These are phyloP conservation scores for Alternaria metachromatica DNA, from an alignment of 2,329 filamentous ascomycete genomes.

Conservation along the genomic window DNA sequence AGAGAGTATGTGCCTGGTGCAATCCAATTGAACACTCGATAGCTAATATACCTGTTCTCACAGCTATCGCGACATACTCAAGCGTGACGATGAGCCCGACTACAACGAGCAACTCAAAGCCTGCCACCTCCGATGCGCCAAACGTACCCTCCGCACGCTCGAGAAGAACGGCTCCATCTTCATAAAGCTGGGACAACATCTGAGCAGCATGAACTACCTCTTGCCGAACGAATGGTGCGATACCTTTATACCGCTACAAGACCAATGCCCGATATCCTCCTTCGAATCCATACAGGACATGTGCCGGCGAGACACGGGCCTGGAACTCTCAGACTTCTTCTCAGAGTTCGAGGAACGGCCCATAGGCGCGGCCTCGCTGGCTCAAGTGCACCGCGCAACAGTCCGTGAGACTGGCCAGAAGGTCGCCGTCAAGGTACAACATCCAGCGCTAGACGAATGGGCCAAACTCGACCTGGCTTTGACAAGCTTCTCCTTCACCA, in stretches of 20 bases:
- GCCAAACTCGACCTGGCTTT: slow-evolving; percentile 84
- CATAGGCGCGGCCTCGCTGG: slow-evolving; percentile 90
- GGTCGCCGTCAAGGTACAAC: slow-evolving; percentile 96
- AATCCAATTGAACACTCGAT: not conserved
- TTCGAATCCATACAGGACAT: slow-evolving; percentile 85
- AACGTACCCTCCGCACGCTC: slow-evolving; percentile 82
- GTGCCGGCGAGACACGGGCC: slow-evolving; percentile 83
- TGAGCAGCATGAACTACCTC: slow-evolving; percentile 96
- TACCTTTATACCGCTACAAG: slow-evolving; percentile 94
- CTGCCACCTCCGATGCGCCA: slow-evolving; percentile 92
- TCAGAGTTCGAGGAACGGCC: slow-evolving; percentile 80
- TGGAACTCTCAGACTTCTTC: slow-evolving; percentile 81
- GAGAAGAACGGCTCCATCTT: slow-evolving; percentile 99
- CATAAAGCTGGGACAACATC: slow-evolving; percentile 94
- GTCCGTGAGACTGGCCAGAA: slow-evolving; percentile 81
- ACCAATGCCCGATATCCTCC: slow-evolving; percentile 92
- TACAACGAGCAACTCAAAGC: slow-evolving; percentile 73
- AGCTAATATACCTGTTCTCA: slow-evolving; percentile 20
- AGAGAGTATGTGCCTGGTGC: slow-evolving; percentile 72
- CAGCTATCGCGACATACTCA: slow-evolving; percentile 88
- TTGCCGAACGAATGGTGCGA: slow-evolving; percentile 91
- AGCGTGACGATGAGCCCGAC: slow-evolving; percentile 69
- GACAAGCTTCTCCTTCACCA: slow-evolving; percentile 87
- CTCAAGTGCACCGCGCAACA: slow-evolving; percentile 90
- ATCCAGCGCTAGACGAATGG: slow-evolving; percentile 89